Evolutionary conservation across 108 stramenopile species (phyloP).

Genomic region (Cyclostephanos invisitatus): DNA sequence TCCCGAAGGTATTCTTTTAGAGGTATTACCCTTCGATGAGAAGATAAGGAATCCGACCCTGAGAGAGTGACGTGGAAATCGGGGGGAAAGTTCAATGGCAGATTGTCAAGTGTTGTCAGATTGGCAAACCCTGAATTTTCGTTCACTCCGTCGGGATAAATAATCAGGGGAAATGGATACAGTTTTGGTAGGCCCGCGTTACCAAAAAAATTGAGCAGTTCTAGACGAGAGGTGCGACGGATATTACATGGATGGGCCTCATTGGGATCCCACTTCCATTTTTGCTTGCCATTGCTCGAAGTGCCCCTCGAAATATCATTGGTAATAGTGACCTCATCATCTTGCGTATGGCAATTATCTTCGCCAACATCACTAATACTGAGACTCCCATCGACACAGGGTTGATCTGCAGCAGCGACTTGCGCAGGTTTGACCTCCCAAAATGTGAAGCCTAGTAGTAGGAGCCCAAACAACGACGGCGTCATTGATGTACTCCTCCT

Average conservation of each 20-base stretch:
- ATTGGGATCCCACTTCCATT: constrained; percentile 70
- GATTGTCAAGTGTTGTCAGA: constrained; percentile 47
- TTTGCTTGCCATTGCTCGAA: constrained; percentile 1
- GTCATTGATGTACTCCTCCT: too few relatives aligned
- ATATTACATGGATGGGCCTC: constrained; percentile 70
- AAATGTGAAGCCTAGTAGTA: constrained; percentile 1
- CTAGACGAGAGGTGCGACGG: constrained; percentile 41
- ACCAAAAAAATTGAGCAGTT: constrained; percentile 49
- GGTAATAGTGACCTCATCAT: background rate
- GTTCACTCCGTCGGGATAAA: constrained; percentile 34
- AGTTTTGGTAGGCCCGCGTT: constrained; percentile 53
- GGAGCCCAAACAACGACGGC: constrained; percentile 1
- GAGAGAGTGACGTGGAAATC: constrained; percentile 80
- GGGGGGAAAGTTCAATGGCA: constrained; percentile 52
- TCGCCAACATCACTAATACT: background rate
- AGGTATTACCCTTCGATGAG: constrained; percentile 68
- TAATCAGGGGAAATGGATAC: constrained; percentile 60
- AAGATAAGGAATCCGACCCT: constrained; percentile 75
- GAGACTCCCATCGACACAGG: background rate
- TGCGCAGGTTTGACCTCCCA: background rate
- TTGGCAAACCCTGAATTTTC: constrained; percentile 56
- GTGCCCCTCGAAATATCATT: constrained; percentile 2
- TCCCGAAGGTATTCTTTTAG: constrained; percentile 67
- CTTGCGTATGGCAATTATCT: background rate
- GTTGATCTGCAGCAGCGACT: background rate